These are phyloP conservation scores for Ustilago sp. DNA, from an alignment of 1,284 basidiomycete species.

Conservation along the genomic window DNA sequence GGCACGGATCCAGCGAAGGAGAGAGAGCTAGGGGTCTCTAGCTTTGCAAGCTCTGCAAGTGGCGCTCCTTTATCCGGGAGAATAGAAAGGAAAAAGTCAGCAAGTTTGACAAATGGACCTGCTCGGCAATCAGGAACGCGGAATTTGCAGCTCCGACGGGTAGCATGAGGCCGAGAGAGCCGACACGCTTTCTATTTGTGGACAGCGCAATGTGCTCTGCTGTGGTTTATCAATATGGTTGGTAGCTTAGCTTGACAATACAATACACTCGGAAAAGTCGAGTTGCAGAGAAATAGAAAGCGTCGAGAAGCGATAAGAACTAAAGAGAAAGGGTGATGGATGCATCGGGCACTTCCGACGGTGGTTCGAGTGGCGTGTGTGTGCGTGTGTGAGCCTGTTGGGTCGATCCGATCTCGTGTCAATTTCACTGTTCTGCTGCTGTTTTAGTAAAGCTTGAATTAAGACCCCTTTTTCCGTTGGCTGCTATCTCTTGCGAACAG, in stretches of 20 bases:
- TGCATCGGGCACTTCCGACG: constrained; percentile 2
- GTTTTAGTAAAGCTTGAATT: too few relatives aligned
- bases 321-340: not conserved
- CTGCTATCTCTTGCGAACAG: too few relatives aligned
- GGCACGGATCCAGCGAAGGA: too few relatives aligned
- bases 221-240: not conserved
- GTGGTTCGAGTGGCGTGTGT: not conserved
- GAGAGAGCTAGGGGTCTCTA: too few relatives aligned
- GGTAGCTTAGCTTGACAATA: not conserved
- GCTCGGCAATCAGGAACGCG: constrained; percentile 3
- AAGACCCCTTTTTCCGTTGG: too few relatives aligned
- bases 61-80: not conserved
- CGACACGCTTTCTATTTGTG: not conserved
- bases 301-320: not conserved
- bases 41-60: not conserved
- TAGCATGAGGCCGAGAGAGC: too few relatives aligned
- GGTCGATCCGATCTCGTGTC: not conserved
- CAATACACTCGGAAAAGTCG: not conserved
- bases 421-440: too few relatives aligned
- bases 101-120: constrained; percentile 11
- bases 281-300: not conserved
- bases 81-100: constrained; percentile 7
- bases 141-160: constrained; percentile 1
- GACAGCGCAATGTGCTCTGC: not conserved
- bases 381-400: not conserved